These are phyloP conservation scores for Backusella macrospora DNA, from an alignment of 192 early-diverging fungal species.

Conservation along the genomic window DNA sequence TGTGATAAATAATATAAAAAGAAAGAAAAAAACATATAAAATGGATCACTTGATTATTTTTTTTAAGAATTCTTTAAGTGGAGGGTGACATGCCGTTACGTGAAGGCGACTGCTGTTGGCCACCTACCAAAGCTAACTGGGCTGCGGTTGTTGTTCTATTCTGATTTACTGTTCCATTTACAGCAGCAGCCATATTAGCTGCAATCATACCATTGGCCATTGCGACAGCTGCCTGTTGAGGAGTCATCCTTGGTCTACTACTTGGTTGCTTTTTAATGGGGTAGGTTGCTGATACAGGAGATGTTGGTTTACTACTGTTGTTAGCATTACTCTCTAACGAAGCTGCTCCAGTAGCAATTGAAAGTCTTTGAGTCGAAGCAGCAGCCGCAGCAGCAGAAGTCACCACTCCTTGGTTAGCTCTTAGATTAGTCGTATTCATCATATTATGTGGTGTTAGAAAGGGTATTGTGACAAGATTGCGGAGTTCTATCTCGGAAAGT, in stretches of 20 bases:
- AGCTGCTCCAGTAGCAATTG: constrained; percentile 12
- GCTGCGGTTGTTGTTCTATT: constrained; percentile 21
- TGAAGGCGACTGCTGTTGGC: constrained; percentile 30
- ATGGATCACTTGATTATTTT: constrained; percentile 1
- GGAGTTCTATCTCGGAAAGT: constrained; percentile 33
- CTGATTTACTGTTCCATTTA: constrained; percentile 24
- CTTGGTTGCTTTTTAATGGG: constrained; percentile 28
- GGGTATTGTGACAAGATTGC: constrained; percentile 33
- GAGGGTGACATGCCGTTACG: constrained; percentile 12
- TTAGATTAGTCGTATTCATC: constrained; percentile 11
- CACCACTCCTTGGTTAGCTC: constrained; percentile 15
- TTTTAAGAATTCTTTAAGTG: neutral
- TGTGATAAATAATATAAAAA: constrained; percentile 1
- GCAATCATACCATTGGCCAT: constrained; percentile 42
- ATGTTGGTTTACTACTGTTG: neutral
- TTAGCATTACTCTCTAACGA: constrained; percentile 1
- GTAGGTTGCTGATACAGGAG: constrained; percentile 2
- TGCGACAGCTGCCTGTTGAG: constrained; percentile 34
- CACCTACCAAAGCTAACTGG: constrained; percentile 31
- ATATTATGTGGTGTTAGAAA: constrained; percentile 35
- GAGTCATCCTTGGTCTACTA: constrained; percentile 32
- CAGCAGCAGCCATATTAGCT: constrained; percentile 37
- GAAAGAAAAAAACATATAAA: neutral
- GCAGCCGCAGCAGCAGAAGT: constrained; percentile 5
- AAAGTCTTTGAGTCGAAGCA: constrained; percentile 14